Base-by-base conservation (phyloP, 108 stramenopile species). In the Discostella pseudostelligera region DNA sequence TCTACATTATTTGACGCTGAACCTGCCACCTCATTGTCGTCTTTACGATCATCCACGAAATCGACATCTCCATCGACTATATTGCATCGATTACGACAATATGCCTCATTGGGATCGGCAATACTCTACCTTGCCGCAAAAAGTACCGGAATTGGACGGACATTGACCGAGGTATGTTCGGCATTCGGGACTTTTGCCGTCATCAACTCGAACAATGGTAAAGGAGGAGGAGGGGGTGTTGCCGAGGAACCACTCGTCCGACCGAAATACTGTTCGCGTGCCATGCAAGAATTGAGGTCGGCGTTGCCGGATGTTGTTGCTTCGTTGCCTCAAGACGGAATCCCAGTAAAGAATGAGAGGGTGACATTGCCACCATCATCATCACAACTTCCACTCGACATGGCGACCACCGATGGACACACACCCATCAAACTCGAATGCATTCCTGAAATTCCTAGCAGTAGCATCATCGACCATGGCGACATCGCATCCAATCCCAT, bases 271-370 rank as follows among this genome's bases (percentile, higher is more conserved):
- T 74, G 72, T 51, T 74, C 72, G 2, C 39, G 39, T 5, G 72
- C 72, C 49, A 74, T 74, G 72, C 58, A 66, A 24, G 72, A 74
- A 32, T 60, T 74, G 59, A 66, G 51, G 58, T 8, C 20, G 59
- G 65, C 46, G 13, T 29, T 74, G 6, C 72, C 72, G 0, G 44
- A 54, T 25, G 42, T 60, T 3, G 47, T 72, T 14, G 24, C 53
- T 5, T 12, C 51, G 25, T 29, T 39, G 25, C 43, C 22, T 37
- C 2, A 36, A n/a, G n/a, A n/a, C n/a, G n/a, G n/a, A n/a, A n/a
- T n/a, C n/a, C n/a, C n/a, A n/a, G n/a, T n/a, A n/a, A n/a, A n/a
- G n/a, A n/a, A n/a, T n/a, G n/a, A n/a, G 21, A 28, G 8, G 12
- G 32, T 24, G 13, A 21, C 62, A 4, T 39, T n/a, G 32, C 47